Evolutionary conservation across 2,329 filamentous ascomycete species (phyloP).

Genomic region (Colletotrichum sp.): DNA sequence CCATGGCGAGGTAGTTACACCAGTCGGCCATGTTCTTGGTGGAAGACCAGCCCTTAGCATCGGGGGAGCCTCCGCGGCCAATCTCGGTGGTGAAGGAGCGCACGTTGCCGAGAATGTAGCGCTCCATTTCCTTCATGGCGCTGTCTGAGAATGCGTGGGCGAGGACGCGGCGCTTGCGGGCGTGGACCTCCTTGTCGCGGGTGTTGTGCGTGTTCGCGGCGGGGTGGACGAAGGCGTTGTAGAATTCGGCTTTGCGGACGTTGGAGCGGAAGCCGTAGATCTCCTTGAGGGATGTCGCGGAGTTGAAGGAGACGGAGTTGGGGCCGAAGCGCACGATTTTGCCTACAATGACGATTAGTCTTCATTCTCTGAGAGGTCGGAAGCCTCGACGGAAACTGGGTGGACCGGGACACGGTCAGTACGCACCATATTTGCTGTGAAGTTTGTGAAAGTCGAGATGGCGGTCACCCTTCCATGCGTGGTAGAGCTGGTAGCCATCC

Average conservation of each 20-base stretch:
- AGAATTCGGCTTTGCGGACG: slow-evolving; percentile 73
- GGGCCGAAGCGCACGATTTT: slow-evolving; percentile 78
- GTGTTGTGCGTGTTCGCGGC: slow-evolving; percentile 75
- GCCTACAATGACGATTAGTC: slow-evolving; percentile 39
- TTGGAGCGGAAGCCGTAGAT: slow-evolving; percentile 70
- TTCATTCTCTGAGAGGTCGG: neutral
- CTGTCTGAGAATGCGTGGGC: slow-evolving; percentile 74
- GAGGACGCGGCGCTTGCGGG: slow-evolving; percentile 72
- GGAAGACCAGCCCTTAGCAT: slow-evolving; percentile 59
- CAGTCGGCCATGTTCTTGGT: slow-evolving; percentile 67
- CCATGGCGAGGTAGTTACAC: slow-evolving; percentile 67
- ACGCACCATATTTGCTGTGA: slow-evolving; percentile 71
- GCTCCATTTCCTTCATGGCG: slow-evolving; percentile 71
- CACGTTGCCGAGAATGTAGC: slow-evolving; percentile 68
- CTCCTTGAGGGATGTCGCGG: slow-evolving; percentile 66
- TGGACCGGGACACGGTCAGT: too few species aligned
- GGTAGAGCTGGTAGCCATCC: slow-evolving; percentile 71
- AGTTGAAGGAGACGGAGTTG: slow-evolving; percentile 80
- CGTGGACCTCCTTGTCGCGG: slow-evolving; percentile 71
- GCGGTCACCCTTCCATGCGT: slow-evolving; percentile 75
- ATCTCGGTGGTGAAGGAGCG: slow-evolving; percentile 69
- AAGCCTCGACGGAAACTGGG: too few species aligned
- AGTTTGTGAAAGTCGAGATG: slow-evolving; percentile 74
- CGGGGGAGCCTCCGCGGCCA: slow-evolving; percentile 40
- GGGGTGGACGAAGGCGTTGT: slow-evolving; percentile 74